Conservation (phyloP, 78 protist genomes). For the Protostelium mycophagum region DNA sequence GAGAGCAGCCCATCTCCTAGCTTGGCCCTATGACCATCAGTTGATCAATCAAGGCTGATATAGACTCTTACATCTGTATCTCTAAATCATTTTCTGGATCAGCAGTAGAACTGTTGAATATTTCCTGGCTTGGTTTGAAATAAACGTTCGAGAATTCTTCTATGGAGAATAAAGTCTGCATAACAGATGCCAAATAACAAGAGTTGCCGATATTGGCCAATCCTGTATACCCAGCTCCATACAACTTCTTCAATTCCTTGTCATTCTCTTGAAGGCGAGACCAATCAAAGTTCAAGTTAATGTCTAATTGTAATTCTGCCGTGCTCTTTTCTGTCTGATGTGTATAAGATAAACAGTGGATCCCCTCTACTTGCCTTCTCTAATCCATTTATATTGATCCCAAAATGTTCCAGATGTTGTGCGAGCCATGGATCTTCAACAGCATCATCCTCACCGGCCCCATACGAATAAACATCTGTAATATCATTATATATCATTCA, state of each 20-base stretch:
- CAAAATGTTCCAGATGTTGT: slow-evolving; percentile 85
- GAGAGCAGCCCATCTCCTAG: slow-evolving; percentile 62
- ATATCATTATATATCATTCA: neutral
- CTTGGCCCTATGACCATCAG: slow-evolving; percentile 66
- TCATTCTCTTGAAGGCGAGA: slow-evolving; percentile 74
- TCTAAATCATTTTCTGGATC: neutral
- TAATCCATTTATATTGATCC: slow-evolving; percentile 69
- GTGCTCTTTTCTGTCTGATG: slow-evolving; percentile 90
- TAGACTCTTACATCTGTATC: neutral
- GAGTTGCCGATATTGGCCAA: slow-evolving; percentile 92
- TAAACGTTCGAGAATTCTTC: slow-evolving; percentile 7
- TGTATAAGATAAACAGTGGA: slow-evolving; percentile 79
- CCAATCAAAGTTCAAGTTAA: slow-evolving; percentile 72
- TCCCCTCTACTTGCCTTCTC: slow-evolving; percentile 83
- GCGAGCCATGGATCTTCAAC: slow-evolving; percentile 80
- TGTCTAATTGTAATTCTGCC: slow-evolving; percentile 84
- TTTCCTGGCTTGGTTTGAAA: neutral
- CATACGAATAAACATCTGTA: slow-evolving; percentile 46
- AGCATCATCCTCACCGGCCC: slow-evolving; percentile 62
- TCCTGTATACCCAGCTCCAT: slow-evolving; percentile 92
- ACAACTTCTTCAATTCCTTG: slow-evolving; percentile 50
- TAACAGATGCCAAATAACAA: slow-evolving; percentile 75
- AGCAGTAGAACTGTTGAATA: neutral
- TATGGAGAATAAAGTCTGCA: slow-evolving; percentile 48
- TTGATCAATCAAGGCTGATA: neutral